Conservation (phyloP, 345 rosid genomes). For the Fremontodendron californicum region DNA sequence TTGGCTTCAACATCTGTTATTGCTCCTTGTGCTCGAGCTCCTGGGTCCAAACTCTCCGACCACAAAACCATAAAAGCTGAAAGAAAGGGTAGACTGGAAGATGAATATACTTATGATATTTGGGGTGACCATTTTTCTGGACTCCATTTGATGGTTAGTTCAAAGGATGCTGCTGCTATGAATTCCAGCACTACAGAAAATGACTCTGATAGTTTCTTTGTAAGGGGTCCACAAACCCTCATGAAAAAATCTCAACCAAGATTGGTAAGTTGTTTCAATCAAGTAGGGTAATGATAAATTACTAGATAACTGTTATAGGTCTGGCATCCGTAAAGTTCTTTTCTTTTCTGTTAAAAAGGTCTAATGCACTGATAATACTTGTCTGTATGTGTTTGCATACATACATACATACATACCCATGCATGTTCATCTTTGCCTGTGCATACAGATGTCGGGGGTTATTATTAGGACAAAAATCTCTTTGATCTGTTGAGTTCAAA, state of each 20-base stretch:
- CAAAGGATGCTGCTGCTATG: slow-evolving; percentile 37
- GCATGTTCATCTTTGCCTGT: background rate
- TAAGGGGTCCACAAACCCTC: slow-evolving; percentile 70
- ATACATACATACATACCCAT: background rate
- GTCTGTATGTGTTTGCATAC: background rate
- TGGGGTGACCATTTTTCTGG: slow-evolving; percentile 79
- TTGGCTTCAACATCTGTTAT: slow-evolving; percentile 36
- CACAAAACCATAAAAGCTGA: slow-evolving; percentile 30
- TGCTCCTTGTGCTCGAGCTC: slow-evolving; percentile 77
- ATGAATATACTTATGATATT: slow-evolving; percentile 60
- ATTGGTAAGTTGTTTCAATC: slow-evolving; percentile 50
- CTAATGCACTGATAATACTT: background rate
- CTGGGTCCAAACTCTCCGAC: slow-evolving; percentile 45
- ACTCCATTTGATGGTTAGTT: slow-evolving; percentile 38
- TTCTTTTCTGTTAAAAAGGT: background rate
- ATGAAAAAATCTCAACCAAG: slow-evolving; percentile 43
- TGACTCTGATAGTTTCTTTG: slow-evolving; percentile 74
- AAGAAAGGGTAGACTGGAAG: slow-evolving; percentile 25
- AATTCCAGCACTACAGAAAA: slow-evolving; percentile 32
- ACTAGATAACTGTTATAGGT: slow-evolving; percentile 12
- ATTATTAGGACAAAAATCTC: no score
- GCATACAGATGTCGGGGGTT: no score
- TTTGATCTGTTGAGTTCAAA: no score
- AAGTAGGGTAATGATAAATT: slow-evolving; percentile 45
- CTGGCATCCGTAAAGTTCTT: background rate